Percentiles rank a stretch among this genome's conserved stretches.
Evolutionary conservation across 148 eudicot species (phyloP).

Genomic region (Fagopyrum homotropicum): DNA sequence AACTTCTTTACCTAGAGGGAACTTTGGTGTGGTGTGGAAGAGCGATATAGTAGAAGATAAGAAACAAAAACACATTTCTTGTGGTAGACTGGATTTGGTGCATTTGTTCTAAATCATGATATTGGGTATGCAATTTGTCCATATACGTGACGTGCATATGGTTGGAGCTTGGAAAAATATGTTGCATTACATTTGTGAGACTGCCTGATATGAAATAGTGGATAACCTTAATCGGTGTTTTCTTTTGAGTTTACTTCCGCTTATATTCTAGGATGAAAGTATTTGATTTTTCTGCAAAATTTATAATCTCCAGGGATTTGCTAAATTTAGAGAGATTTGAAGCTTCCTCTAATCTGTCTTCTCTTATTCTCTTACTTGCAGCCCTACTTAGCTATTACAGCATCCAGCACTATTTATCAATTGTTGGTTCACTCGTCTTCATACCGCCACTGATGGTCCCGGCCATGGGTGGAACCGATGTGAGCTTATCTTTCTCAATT

Average conservation of each 20-base stretch:
- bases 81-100: neutral
- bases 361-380: slow-evolving; percentile 33
- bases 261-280: neutral
- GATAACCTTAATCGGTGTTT: neutral
- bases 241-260: neutral
- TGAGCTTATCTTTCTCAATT: slow-evolving; percentile 30
- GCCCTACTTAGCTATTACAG: slow-evolving; percentile 62
- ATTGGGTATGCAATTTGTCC: neutral
- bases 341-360: slow-evolving; percentile 9
- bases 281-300: neutral
- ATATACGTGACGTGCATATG: neutral
- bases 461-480: slow-evolving; percentile 94
- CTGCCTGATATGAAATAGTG: neutral
- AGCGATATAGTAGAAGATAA: neutral
- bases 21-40: neutral
- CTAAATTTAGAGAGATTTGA: neutral
- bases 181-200: slow-evolving; percentile 1
- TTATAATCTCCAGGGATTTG: neutral
- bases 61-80: neutral
- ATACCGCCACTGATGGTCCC: slow-evolving; percentile 78
- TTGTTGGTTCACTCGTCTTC: slow-evolving; percentile 85
- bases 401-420: slow-evolving; percentile 78
- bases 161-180: neutral
- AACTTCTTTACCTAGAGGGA: neutral
- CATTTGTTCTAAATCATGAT: neutral